phyloP scores from a whole-genome alignment of 495 filamentous ascomycete species.

The Xylaria castorea region DNA sequence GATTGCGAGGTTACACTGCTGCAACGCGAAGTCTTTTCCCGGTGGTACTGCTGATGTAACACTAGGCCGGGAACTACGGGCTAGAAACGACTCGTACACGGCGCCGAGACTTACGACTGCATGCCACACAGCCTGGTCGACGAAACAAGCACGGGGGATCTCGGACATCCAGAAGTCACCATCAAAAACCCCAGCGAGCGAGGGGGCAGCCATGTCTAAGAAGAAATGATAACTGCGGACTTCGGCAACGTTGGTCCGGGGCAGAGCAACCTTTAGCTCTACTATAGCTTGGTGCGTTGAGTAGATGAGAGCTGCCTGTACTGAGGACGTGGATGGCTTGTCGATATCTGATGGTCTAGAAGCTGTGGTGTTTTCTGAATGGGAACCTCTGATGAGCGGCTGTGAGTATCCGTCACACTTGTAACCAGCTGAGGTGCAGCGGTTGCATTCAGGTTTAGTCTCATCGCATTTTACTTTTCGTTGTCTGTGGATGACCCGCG shows the following conservation, averaged over 20 bases:
- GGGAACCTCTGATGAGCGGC: neutral
- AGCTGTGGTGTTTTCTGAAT: neutral
- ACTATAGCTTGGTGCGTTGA: too few species aligned
- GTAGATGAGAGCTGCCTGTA: neutral
- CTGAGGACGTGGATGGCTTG: too few species aligned
- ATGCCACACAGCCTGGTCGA: neutral
- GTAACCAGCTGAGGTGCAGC: neutral
- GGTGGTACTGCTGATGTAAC: too few species aligned
- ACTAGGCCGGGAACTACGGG: too few species aligned
- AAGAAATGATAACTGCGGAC: neutral
- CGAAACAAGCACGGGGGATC: neutral
- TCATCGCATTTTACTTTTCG: neutral
- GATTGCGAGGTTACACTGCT: neutral
- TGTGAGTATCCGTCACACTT: neutral
- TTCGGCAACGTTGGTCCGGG: neutral
- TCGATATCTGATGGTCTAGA: too few species aligned
- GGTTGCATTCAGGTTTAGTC: neutral
- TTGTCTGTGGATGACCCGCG: too few species aligned
- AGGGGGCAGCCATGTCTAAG: neutral
- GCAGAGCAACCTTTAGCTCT: neutral
- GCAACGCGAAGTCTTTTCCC: neutral
- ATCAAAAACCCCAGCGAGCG: neutral
- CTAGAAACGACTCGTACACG: neutral
- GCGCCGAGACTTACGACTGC: neutral
- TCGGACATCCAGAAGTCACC: neutral